These are phyloP conservation scores for Colletotrichum truncatum DNA, from an alignment of 2,329 filamentous ascomycete species.

Conservation along the genomic window DNA sequence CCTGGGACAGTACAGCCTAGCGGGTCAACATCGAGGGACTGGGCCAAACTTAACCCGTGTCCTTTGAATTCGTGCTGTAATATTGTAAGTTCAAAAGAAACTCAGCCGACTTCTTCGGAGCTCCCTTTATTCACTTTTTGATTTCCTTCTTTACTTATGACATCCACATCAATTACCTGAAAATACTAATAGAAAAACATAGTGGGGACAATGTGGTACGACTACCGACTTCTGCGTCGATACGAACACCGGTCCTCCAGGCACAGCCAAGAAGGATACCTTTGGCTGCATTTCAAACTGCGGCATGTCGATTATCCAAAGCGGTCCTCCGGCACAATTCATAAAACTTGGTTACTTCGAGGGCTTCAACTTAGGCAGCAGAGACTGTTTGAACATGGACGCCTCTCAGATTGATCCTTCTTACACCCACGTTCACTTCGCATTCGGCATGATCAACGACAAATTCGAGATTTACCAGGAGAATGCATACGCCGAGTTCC, in stretches of 20 bases:
- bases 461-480: conserved; percentile 25
- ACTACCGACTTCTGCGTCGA: conserved; percentile 53
- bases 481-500: conserved; percentile 5
- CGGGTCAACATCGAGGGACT: not conserved
- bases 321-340: conserved; percentile 5
- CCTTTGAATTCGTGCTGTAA: conserved; percentile 52
- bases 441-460: conserved; percentile 38
- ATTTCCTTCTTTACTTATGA: no score
- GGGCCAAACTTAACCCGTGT: conserved; percentile 38
- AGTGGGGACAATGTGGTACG: conserved; percentile 55
- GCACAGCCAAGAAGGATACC: conserved; percentile 32
- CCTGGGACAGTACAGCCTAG: conserved; percentile 43
- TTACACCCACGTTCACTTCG: conserved; percentile 43
- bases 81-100: conserved; percentile 21
- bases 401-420: conserved; percentile 26
- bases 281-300: conserved; percentile 32
- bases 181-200: not conserved
- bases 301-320: conserved; percentile 13
- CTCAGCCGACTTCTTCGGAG: not conserved
- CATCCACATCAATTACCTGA: no score
- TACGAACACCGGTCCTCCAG: conserved; percentile 31
- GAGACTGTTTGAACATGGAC: conserved; percentile 42
- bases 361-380: conserved; percentile 16
- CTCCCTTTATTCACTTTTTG: not conserved
- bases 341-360: conserved; percentile 44